phyloP scores from a whole-genome alignment of 306 rosid species.

The Nissolia schottii region DNA sequence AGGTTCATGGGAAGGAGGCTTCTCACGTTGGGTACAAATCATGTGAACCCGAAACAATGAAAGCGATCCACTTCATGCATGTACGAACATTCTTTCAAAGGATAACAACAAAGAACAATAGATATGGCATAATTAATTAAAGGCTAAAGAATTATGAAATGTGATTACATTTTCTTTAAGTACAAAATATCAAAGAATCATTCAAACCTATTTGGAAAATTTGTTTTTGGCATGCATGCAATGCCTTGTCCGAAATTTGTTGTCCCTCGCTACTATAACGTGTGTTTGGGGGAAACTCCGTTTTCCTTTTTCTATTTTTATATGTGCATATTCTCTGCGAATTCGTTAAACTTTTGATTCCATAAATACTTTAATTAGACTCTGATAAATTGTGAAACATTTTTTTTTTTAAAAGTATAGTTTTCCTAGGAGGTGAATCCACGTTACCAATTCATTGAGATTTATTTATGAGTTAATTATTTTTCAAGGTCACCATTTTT shows the following conservation, averaged over 20 bases:
- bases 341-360: background rate
- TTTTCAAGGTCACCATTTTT: background rate
- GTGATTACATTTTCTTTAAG: background rate
- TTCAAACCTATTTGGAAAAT: background rate
- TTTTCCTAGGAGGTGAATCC: background rate
- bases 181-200: background rate
- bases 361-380: background rate
- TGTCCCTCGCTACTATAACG: background rate
- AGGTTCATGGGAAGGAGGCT: conserved; percentile 47
- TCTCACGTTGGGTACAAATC: background rate
- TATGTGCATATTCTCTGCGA: background rate
- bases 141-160: background rate
- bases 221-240: conserved; percentile 1
- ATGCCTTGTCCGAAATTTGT: background rate
- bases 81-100: background rate
- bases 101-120: conserved; percentile 20
- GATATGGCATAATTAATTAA: background rate
- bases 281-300: conserved; percentile 2
- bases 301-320: background rate
- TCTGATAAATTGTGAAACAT: background rate
- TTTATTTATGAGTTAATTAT: background rate
- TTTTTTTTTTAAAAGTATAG: too few relatives aligned
- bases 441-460: background rate
- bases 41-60: background rate
- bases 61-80: conserved; percentile 25